A percentile compares a stretch with the other conserved stretches of the same genome.
These are phyloP conservation scores for Suillus occidentalis DNA, from an alignment of 768 basidiomycete species.

Conservation along the genomic window DNA sequence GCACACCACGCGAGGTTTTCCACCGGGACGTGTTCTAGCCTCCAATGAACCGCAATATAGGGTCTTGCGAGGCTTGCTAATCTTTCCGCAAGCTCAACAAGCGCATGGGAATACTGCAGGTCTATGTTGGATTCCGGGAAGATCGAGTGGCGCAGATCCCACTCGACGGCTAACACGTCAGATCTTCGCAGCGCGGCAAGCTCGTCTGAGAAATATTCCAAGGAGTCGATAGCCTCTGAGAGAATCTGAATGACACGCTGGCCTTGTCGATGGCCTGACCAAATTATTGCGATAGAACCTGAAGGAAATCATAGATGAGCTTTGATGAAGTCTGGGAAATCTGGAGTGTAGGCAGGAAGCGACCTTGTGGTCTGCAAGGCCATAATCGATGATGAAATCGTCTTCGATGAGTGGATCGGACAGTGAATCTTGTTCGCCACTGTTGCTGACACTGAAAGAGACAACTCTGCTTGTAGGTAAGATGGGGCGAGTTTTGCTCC, in stretches of 20 bases:
- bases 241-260: slow-evolving; percentile 18
- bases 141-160: slow-evolving; percentile 50
- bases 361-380: slow-evolving; percentile 14
- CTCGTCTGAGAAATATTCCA: slow-evolving; percentile 13
- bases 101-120: slow-evolving; percentile 45
- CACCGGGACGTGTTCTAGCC: slow-evolving; percentile 50
- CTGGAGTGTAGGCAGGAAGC: slow-evolving; percentile 23
- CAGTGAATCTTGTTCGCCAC: slow-evolving; percentile 1
- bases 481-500: slow-evolving; percentile 32
- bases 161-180: slow-evolving; percentile 52
- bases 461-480: slow-evolving; percentile 38
- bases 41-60: slow-evolving; percentile 57
- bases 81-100: slow-evolving; percentile 41
- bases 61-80: slow-evolving; percentile 36
- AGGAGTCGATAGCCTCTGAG: slow-evolving; percentile 10
- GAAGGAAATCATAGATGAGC: slow-evolving; percentile 4
- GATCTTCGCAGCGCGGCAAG: slow-evolving; percentile 26
- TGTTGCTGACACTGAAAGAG: slow-evolving; percentile 29
- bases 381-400: neutral
- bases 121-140: slow-evolving; percentile 27
- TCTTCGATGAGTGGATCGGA: neutral
- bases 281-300: slow-evolving; percentile 9
- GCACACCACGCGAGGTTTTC: slow-evolving; percentile 48
- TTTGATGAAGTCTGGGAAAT: slow-evolving; percentile 15
- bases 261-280: slow-evolving; percentile 11